Evolutionary conservation across 257 asterid genomes (phyloP).

Genomic region (Ophiorrhiza pumila): DNA sequence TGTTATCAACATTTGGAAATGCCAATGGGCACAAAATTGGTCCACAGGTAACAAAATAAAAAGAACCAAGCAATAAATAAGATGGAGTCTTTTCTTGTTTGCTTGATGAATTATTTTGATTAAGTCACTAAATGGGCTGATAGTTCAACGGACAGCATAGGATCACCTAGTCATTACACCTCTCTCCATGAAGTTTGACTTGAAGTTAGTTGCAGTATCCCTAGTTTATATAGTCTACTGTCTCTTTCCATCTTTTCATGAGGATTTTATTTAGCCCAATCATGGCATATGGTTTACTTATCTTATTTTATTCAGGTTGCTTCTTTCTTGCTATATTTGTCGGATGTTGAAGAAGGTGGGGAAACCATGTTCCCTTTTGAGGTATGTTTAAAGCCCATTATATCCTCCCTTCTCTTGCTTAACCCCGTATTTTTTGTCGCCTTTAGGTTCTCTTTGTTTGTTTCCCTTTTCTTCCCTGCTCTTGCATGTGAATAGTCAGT

Average conservation of each 20-base stretch:
- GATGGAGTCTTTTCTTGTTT: background rate
- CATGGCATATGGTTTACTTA: background rate
- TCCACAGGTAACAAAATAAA: background rate
- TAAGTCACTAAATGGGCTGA: background rate
- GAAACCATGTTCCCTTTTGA: slow-evolving; percentile 96
- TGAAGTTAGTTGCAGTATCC: background rate
- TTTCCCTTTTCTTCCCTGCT: background rate
- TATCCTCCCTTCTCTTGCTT: slow-evolving; percentile 9
- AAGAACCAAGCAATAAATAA: background rate
- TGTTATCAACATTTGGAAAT: background rate
- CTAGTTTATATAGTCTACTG: no score
- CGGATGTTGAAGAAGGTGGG: slow-evolving; percentile 97
- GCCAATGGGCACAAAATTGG: background rate
- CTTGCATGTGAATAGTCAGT: background rate
- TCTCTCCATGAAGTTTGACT: background rate
- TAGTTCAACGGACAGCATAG: background rate
- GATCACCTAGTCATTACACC: background rate
- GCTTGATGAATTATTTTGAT: background rate
- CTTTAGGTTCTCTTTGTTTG: background rate
- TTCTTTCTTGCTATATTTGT: slow-evolving; percentile 82
- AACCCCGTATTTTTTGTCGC: background rate
- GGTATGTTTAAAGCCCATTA: slow-evolving; percentile 34
- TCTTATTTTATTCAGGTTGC: slow-evolving; percentile 53
- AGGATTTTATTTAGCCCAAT: background rate
- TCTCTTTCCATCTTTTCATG: background rate